Percentiles rank a stretch among this genome's conserved stretches.
Conservation (phyloP, 2,329 filamentous ascomycete genomes). For the Calonectria ilicicola region DNA sequence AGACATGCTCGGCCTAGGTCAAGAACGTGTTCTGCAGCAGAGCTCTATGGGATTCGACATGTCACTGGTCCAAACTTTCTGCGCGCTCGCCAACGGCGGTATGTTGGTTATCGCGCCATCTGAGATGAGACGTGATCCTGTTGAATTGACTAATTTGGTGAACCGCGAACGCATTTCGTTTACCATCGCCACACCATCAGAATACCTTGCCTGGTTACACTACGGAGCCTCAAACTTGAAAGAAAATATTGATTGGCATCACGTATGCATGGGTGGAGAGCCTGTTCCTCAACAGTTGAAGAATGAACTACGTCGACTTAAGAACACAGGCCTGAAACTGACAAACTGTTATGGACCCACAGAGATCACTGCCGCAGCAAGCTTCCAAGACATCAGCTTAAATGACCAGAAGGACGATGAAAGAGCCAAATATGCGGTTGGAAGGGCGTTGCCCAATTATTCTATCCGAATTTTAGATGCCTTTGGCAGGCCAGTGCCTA, state of each 20-base stretch:
- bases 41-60: constrained; percentile 56
- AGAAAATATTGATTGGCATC: constrained; percentile 7
- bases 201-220: constrained; percentile 49
- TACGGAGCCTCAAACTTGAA: constrained; percentile 26
- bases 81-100: constrained; percentile 51
- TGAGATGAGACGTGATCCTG: constrained; percentile 43
- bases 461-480: constrained; percentile 57
- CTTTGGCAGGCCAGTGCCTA: constrained; percentile 25
- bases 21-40: constrained; percentile 52
- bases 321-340: constrained; percentile 25
- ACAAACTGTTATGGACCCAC: constrained; percentile 47
- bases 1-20: constrained; percentile 28
- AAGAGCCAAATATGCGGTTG: constrained; percentile 19
- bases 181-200: constrained; percentile 55
- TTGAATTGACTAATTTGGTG: constrained; percentile 51
- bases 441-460: constrained; percentile 44
- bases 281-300: constrained; percentile 20
- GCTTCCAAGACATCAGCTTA: constrained; percentile 1
- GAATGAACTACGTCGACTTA: constrained; percentile 31
- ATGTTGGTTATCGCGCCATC: constrained; percentile 49
- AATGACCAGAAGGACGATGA: not conserved
- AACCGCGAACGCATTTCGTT: constrained; percentile 48
- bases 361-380: constrained; percentile 34
- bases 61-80: constrained; percentile 52
- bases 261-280: constrained; percentile 16